Evolutionary conservation across 441 rosid genomes (phyloP), one percentile per base, ranked within the genome.

Genomic region (Mallotus repandus): DNA sequence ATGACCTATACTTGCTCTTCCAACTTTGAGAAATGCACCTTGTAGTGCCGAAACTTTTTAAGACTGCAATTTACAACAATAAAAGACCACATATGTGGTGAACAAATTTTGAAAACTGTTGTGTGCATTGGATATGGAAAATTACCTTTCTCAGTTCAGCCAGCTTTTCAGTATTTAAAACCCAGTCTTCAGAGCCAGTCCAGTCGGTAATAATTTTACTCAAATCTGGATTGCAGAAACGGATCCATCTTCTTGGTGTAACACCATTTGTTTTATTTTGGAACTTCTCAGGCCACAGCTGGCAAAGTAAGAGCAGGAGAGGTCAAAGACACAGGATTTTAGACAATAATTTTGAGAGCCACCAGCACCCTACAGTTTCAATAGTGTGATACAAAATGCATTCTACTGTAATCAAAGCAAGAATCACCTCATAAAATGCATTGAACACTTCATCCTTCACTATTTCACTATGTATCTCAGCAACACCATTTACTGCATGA

Each of bases 221-320:
- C 81, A 95, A 83, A 43, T 81, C 84, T 0, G 94, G 94, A 83
- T 95, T 93, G 83, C 98, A 93, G 82, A 95, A 95, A 19, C 75
- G 79, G 46, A 93, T 89, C 98, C 98, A 95, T 82, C 99, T 88
- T 78, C 98, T 88, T 41, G 99, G 98, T 35, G 99, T 93, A 77
- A 95, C 99, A 73, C 99, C 99, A 66, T 95, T 95, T 76, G 98
- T 95, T 80, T 95, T 93, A 76, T 95, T 95, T 81, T 91, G 96
- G 78, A 95, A 95, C 70, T 93, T 95, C 45, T 84, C 83, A 1
- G 96, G 99, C 95, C 98, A 95, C 79, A 95, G 74, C 98, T 93
- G 90, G 81, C 72, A 82, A 58, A 79, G 21, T 48, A 45, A 61
- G 61, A 74, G 66, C 69, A 69, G 41, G 41, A 79, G 22, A 73